These are phyloP conservation scores for Prunus salicina DNA, from an alignment of 306 rosid genomes.

Conservation along the genomic window DNA sequence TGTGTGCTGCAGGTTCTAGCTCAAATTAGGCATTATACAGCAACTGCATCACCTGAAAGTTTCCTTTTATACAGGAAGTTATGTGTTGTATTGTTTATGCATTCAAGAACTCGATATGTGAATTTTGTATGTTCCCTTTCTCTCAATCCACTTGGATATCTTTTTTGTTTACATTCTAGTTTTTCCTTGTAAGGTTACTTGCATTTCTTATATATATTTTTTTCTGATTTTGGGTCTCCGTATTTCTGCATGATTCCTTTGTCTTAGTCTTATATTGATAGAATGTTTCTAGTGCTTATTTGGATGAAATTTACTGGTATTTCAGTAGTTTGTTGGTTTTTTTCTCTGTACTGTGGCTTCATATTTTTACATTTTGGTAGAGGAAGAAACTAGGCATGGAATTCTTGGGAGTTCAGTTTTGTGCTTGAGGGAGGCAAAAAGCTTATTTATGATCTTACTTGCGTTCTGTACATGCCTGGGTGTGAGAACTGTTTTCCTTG, in stretches of 20 bases:
- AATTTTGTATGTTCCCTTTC: not conserved
- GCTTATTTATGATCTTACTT: not conserved
- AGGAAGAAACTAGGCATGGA: not conserved
- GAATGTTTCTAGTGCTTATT: not conserved
- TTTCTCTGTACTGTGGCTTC: not conserved
- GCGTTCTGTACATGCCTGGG: not conserved
- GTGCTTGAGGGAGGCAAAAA: not conserved
- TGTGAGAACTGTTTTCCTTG: not conserved
- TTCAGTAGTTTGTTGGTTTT: not conserved
- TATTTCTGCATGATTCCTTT: not conserved
- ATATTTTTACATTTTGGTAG: not conserved
- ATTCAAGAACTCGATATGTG: not conserved
- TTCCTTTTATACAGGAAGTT: slow-evolving; percentile 46
- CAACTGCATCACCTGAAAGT: slow-evolving; percentile 34
- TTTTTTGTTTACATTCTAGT: too few species aligned
- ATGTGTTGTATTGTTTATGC: slow-evolving; percentile 11
- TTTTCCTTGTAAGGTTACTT: not conserved
- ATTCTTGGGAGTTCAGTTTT: not conserved
- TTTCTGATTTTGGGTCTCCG: not conserved
- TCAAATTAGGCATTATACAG: slow-evolving; percentile 50
- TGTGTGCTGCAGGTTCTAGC: slow-evolving; percentile 74
- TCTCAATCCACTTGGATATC: not conserved
- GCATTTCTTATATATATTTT: not conserved
- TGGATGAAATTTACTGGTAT: not conserved
- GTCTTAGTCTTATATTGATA: not conserved